Base-by-base conservation (phyloP, 441 rosid genomes). In the Populus tomentosa region DNA sequence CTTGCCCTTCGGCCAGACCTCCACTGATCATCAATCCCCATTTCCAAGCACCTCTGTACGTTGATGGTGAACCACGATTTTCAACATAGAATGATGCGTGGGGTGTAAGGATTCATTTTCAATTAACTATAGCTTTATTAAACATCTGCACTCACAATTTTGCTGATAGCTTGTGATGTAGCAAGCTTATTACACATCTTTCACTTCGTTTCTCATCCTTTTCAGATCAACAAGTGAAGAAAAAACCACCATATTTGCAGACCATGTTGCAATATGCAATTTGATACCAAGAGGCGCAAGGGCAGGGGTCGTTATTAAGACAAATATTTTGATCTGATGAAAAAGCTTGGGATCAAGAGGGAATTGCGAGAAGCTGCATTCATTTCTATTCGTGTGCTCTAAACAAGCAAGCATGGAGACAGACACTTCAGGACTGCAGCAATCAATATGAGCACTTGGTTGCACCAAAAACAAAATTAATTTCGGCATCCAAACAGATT, bases 1-100 rank as follows among this genome's bases (percentile, higher is more conserved):
- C 38, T 6, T 77, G 42, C 65, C 23, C 66, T 23, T 77, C 79
- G 0, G 71, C 69, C 3, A 85, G 87, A 76, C 78, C 76, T 63
- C 88, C 89, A 2, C 82, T 33, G 35, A 6, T 87, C 67, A 50
- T 85, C 53, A 74, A 77, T 67, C 86, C 73, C 59, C 77, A 42
- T 69, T 63, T 73, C 72, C 84, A 76, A 23, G 73, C 80, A 8
- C 82, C 74, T 13, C 46, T 66, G 20, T 86, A 77, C 56, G 76
- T 73, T 21, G 36, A 77, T 0, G 75, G 75, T 0, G 66, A 83
- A 26, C 78, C 87, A 2, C 32, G 1, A n/a, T 64, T 84, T 33
- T 26, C 66, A 21, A 35, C 71, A 7, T 67, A 53, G 72, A 78
- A 66, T 24, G 85, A 75, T 79, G 75, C 78, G 6, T 80, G 82